Percentiles rank a stretch among this genome's conserved stretches.
Evolutionary conservation across 306 rosid genomes (phyloP).

Genomic region (apple (Malus domestica)): ASM211411v1 NC_041795.1:10205001-10205500

Average conservation of each 20-base stretch:
- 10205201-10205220: constrained; percentile 25
- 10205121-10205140: constrained; percentile 5
- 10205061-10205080: not conserved
- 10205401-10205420: constrained; percentile 3
- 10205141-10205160: constrained; percentile 1
- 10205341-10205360: constrained; percentile 8
- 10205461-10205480: constrained; percentile 61
- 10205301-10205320: constrained; percentile 24
- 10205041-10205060: not conserved
- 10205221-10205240: constrained; percentile 15
- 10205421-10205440: constrained; percentile 75
- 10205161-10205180: constrained; percentile 20
- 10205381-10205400: constrained; percentile 16
- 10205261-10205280: constrained; percentile 29
- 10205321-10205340: not conserved
- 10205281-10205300: constrained; percentile 14
- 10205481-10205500: constrained; percentile 73
- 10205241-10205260: constrained; percentile 20
- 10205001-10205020: not conserved
- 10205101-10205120: not conserved
- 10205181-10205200: constrained; percentile 34
- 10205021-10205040: not conserved
- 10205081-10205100: not conserved
- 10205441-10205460: constrained; percentile 83
- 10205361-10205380: constrained; percentile 13